phyloP scores from a whole-genome alignment of 1,284 basidiomycete species.

The Cerrena zonata region DNA sequence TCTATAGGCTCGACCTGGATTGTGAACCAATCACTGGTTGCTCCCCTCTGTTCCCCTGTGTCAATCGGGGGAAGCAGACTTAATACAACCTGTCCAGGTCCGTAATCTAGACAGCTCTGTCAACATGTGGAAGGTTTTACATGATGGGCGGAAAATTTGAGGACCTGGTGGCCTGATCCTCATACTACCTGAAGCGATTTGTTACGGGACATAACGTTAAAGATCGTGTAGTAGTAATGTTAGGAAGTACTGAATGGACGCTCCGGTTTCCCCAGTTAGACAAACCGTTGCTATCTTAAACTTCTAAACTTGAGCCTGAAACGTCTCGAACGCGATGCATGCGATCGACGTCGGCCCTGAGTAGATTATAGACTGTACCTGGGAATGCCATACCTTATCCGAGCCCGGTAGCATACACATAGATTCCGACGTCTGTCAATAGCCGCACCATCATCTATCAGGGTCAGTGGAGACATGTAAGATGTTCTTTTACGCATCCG shows the following conservation, averaged over 20 bases:
- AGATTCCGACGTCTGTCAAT: background rate
- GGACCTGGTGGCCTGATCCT: no score
- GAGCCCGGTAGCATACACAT: background rate
- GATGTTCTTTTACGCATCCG: background rate
- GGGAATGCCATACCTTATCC: background rate
- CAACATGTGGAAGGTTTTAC: background rate
- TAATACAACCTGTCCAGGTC: background rate
- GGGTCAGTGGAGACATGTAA: background rate
- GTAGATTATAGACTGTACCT: background rate
- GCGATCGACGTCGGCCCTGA: background rate
- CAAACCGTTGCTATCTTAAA: no score
- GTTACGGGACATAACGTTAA: no score
- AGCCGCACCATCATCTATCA: background rate
- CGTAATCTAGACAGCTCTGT: background rate
- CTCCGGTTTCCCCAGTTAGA: no score
- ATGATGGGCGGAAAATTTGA: background rate
- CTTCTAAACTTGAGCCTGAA: no score
- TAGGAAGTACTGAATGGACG: no score
- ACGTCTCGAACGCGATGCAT: no score
- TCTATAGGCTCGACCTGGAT: background rate
- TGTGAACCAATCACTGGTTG: background rate
- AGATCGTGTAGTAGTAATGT: no score
- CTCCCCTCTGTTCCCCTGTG: background rate
- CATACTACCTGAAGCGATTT: no score
- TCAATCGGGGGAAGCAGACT: background rate